phyloP scores from a whole-genome alignment of 768 basidiomycete genomes.

The Wakefieldia striispora region DNA sequence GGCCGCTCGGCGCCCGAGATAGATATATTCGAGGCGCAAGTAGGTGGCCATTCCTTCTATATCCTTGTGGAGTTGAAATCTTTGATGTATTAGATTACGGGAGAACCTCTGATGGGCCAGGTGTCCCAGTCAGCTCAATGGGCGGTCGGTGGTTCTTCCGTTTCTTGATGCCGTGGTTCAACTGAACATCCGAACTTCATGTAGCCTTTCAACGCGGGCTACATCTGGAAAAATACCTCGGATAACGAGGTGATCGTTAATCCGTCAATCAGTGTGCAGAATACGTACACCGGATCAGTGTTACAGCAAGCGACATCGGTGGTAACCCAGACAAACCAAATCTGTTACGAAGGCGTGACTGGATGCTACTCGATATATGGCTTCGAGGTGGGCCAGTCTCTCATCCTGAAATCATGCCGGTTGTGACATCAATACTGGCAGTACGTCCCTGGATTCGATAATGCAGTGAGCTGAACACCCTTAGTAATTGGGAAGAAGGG shows the following conservation, averaged over 20 bases:
- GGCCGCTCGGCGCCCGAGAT: slow-evolving; percentile 89
- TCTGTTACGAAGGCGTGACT: slow-evolving; percentile 62
- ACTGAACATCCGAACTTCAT: not conserved
- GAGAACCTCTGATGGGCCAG: slow-evolving; percentile 43
- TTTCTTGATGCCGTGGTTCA: not conserved
- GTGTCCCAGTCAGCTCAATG: slow-evolving; percentile 88
- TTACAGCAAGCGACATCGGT: slow-evolving; percentile 81
- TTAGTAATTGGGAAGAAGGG: not conserved
- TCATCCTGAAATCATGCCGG: not conserved
- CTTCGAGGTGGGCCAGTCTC: slow-evolving; percentile 55
- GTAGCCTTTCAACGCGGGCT: slow-evolving; percentile 75
- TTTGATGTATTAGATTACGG: slow-evolving; percentile 44
- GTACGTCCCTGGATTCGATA: slow-evolving; percentile 59
- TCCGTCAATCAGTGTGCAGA: slow-evolving; percentile 50
- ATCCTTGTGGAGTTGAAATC: slow-evolving; percentile 9
- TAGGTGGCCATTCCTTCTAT: slow-evolving; percentile 18
- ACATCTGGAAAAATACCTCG: slow-evolving; percentile 63
- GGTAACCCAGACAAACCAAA: slow-evolving; percentile 61
- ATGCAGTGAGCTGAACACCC: slow-evolving; percentile 45
- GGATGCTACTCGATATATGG: slow-evolving; percentile 76
- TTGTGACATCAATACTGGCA: slow-evolving; percentile 2
- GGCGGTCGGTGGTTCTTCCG: slow-evolving; percentile 50
- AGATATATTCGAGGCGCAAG: slow-evolving; percentile 84
- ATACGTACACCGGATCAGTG: slow-evolving; percentile 64
- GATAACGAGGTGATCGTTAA: slow-evolving; percentile 58